Evolutionary conservation across 495 filamentous ascomycete species (phyloP).

Genomic region (Pyronema domesticum): DNA sequence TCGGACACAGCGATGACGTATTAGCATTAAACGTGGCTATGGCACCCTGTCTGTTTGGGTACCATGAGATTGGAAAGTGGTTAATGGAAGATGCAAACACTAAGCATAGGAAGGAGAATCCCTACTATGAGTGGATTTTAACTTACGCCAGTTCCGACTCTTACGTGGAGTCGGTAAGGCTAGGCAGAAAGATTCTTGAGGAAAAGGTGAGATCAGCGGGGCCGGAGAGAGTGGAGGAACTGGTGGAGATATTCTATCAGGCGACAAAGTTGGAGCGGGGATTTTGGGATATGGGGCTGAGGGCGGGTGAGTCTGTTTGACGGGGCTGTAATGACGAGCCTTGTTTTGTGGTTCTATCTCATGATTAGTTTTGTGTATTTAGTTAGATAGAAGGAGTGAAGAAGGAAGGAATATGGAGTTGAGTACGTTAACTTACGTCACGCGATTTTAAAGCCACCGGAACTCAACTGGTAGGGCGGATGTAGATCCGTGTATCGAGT

Average conservation of each 20-base stretch:
- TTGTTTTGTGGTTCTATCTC: no score
- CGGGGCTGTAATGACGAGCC: no score
- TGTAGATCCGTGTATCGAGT: no score
- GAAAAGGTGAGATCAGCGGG: background rate
- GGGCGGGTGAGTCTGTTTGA: background rate
- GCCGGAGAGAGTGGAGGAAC: constrained; percentile 48
- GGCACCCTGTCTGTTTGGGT: constrained; percentile 73
- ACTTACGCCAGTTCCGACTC: constrained; percentile 73
- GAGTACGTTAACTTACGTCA: no score
- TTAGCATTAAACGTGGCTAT: constrained; percentile 65
- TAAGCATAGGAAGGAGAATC: constrained; percentile 43
- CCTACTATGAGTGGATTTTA: constrained; percentile 80
- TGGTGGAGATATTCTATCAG: constrained; percentile 67
- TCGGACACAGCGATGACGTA: constrained; percentile 73
- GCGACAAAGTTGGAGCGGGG: constrained; percentile 45
- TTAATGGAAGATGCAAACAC: constrained; percentile 34
- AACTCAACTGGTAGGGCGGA: no score
- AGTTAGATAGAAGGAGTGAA: no score
- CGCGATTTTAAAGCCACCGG: no score
- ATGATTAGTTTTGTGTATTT: no score
- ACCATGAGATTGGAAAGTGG: constrained; percentile 54
- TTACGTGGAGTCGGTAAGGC: constrained; percentile 36
- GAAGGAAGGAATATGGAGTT: no score
- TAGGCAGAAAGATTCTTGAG: constrained; percentile 43
- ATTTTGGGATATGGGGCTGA: constrained; percentile 5